Conservation (phyloP, 495 filamentous ascomycete genomes). For the Polyplosphaeria fusca region DNA sequence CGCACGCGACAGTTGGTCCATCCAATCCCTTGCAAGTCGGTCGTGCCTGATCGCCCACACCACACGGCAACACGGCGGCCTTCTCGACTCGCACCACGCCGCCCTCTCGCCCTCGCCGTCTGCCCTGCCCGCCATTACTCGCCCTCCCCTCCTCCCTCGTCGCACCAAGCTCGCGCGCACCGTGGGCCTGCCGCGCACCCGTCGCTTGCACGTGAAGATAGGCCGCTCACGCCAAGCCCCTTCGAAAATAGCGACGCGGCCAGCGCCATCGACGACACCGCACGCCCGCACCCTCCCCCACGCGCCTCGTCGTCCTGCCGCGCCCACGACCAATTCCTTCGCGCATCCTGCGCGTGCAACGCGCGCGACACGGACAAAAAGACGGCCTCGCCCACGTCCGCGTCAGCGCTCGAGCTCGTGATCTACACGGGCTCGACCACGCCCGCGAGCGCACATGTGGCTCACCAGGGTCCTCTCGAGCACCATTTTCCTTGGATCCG, state of each 20-base stretch:
- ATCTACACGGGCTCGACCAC: constrained; percentile 28
- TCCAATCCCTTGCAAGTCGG: constrained; percentile 22
- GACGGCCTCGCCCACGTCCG: constrained; percentile 17
- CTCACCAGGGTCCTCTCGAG: constrained; percentile 41
- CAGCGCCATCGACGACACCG: constrained; percentile 8
- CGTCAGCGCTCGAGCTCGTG: constrained; percentile 26
- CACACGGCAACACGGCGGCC: constrained; percentile 15
- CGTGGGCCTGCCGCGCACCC: not conserved
- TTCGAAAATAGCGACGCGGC: constrained; percentile 5
- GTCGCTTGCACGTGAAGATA: constrained; percentile 36
- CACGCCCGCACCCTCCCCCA: constrained; percentile 5
- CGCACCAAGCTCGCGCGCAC: not conserved
- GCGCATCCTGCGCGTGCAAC: constrained; percentile 27
- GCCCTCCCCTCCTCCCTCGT: not conserved
- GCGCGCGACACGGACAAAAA: constrained; percentile 8
- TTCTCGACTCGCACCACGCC: not conserved
- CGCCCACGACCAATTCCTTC: not conserved
- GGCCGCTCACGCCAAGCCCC: constrained; percentile 25
- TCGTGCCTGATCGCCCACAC: constrained; percentile 21
- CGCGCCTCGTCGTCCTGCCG: not conserved
- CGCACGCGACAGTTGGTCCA: constrained; percentile 30
- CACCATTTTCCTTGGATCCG: constrained; percentile 77
- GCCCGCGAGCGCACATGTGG: constrained; percentile 32
- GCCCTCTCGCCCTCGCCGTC: not conserved
- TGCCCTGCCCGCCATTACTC: no score